phyloP scores from a whole-genome alignment of 768 basidiomycete species.

The Boletus vinaceobasis region DNA sequence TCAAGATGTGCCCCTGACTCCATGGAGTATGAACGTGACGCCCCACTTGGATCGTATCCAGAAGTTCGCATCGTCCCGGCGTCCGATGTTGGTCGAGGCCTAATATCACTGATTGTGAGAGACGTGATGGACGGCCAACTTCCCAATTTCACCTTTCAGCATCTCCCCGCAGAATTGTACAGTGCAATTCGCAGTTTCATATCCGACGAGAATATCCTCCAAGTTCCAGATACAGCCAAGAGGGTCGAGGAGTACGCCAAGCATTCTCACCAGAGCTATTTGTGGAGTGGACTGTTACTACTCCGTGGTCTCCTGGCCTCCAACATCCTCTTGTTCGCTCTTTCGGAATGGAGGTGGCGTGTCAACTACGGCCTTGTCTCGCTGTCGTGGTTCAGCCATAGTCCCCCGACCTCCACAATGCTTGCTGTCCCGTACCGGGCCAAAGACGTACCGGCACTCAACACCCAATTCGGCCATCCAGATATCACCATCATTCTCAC shows the following conservation, averaged over 20 bases:
- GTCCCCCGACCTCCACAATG: conserved; percentile 7
- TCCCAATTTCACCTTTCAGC: conserved; percentile 7
- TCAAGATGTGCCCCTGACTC: background rate
- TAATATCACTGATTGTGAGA: background rate
- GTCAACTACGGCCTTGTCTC: background rate
- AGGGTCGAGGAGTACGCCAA: conserved; percentile 1
- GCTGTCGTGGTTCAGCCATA: background rate
- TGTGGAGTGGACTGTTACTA: conserved; percentile 1
- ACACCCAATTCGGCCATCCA: conserved; percentile 36
- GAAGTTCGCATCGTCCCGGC: background rate
- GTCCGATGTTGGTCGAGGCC: background rate
- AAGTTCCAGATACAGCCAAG: background rate
- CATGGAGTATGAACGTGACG: background rate
- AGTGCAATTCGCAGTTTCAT: conserved; percentile 14
- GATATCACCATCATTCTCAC: conserved; percentile 32
- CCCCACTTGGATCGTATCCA: conserved; percentile 7
- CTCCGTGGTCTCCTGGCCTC: conserved; percentile 30
- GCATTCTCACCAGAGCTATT: background rate
- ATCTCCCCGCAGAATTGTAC: background rate
- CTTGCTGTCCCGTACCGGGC: conserved; percentile 36
- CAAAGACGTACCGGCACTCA: conserved; percentile 31
- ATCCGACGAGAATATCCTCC: background rate
- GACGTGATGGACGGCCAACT: conserved; percentile 10
- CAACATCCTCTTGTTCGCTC: conserved; percentile 24
- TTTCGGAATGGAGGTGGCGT: conserved; percentile 30